Evolutionary conservation across 1,284 basidiomycete genomes (phyloP), one percentile per base, ranked within the genome.

Genomic region (Pyrrhoderma lamaoense): DNA sequence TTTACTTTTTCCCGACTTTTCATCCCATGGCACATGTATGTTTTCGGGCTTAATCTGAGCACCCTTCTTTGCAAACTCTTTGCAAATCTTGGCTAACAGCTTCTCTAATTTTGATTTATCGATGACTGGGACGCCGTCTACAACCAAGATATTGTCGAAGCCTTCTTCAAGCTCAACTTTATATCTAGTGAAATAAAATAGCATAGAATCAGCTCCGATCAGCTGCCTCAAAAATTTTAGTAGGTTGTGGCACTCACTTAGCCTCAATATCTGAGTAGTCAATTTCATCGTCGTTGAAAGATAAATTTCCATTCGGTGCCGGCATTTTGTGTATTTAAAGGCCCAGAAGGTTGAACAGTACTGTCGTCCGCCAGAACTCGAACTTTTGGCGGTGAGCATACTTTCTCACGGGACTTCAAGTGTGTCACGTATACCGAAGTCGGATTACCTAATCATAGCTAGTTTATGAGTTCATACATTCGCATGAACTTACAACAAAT

Each of bases 201-300:
- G 49, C 31, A 52, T 25, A 23, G 16, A 42, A 21, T 22, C 21
- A 22, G 38, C 42, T 44, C 38, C 14, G 43, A 31, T 19, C 27
- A 18, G 13, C 8, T 25, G n/a, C 25, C 42, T 39, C 8, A 49
- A 46, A 42, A 50, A 40, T 52, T 45, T 37, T 36, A 56, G 36
- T 35, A 31, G 16, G 47, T 42, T 22, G 35, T 36, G 42, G 19
- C 7, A 69, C 79, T 55, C 59, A 95, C 91, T 91, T 90, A 70
- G 79, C 80, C 65, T 98, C 94, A 60, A 99, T 96, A 65, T 98
- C 94, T 51, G 86, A 81, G 67, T 87, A 98, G 67, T 98, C 90
- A 59, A 96, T 90, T 53, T 82, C 85, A 52, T 89, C 84, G 57
- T 83, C 79, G 54, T 67, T 61, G 45, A 64, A 62, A 55, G 65